Conservation (phyloP, 768 basidiomycete species). For the Suillus americanus region DNA sequence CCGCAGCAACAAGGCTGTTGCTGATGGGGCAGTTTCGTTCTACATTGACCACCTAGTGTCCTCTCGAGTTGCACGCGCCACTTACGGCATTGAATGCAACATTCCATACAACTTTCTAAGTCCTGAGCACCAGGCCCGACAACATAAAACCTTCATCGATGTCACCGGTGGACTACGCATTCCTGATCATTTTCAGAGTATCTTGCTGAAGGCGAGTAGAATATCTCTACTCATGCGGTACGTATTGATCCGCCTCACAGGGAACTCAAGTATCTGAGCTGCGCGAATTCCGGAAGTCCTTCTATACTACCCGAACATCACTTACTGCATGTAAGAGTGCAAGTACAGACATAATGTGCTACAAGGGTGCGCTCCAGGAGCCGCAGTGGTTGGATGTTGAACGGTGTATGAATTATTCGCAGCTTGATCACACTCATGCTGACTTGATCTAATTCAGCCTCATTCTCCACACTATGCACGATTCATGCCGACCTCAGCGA, state of each 20-base stretch:
- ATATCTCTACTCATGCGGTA: neutral
- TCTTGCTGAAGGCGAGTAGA: constrained; percentile 35
- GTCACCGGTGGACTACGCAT: constrained; percentile 30
- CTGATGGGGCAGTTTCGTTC: constrained; percentile 44
- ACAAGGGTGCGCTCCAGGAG: constrained; percentile 8
- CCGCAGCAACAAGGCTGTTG: constrained; percentile 45
- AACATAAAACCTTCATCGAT: constrained; percentile 15
- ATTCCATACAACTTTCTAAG: constrained; percentile 25
- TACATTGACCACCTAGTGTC: constrained; percentile 47
- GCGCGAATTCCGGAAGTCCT: constrained; percentile 8
- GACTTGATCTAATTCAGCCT: constrained; percentile 6
- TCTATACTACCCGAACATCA: neutral
- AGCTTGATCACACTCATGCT: neutral
- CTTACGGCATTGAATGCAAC: constrained; percentile 35
- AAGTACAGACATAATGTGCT: neutral
- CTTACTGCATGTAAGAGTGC: neutral
- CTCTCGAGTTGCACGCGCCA: constrained; percentile 40
- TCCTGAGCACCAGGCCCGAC: constrained; percentile 38
- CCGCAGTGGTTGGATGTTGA: constrained; percentile 11
- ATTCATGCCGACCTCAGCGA: constrained; percentile 10
- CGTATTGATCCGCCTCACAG: constrained; percentile 15
- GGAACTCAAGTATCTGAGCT: constrained; percentile 18
- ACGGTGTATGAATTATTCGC: neutral
- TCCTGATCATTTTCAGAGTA: constrained; percentile 35
- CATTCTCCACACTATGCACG: constrained; percentile 5